Evolutionary conservation across 2,329 filamentous ascomycete genomes (phyloP).

Genomic region (Rhynchosporium graminicola): DNA sequence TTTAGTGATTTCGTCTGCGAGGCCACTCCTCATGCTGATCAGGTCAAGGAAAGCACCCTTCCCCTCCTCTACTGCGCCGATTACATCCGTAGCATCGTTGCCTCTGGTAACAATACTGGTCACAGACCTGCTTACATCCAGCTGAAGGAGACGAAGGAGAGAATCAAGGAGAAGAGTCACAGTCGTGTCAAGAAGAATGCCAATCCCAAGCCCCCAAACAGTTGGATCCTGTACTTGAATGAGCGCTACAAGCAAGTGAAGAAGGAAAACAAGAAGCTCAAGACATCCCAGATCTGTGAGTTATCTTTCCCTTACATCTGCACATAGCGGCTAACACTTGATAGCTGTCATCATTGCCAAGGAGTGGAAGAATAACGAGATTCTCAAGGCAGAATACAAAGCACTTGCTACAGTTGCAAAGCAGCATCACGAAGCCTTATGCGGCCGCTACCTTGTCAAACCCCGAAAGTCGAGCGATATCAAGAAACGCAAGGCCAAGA

Average conservation of each 20-base stretch:
- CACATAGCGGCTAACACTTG: neutral
- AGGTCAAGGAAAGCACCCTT: too few species aligned
- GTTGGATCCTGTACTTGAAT: conserved; percentile 10
- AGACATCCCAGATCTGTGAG: conserved; percentile 10
- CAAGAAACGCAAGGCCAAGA: conserved; percentile 4
- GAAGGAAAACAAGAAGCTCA: neutral
- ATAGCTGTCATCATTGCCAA: conserved; percentile 13
- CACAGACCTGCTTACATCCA: neutral
- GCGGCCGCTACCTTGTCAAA: neutral
- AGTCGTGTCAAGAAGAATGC: neutral
- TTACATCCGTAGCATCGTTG: too few species aligned
- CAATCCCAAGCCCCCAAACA: conserved; percentile 5
- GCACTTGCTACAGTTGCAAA: neutral
- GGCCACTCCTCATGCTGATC: too few species aligned
- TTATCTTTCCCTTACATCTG: neutral
- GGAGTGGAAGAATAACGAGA: neutral
- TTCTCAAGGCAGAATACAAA: neutral
- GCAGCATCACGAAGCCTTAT: neutral
- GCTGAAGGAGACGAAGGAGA: neutral
- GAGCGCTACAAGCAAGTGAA: neutral
- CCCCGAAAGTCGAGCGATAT: conserved; percentile 7
- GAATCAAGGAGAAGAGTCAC: neutral
- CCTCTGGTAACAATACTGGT: neutral
- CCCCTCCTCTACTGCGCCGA: too few species aligned
- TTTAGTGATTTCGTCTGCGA: too few species aligned